Base-by-base conservation (phyloP, 768 basidiomycete species). In the Wakefieldia striispora region DNA sequence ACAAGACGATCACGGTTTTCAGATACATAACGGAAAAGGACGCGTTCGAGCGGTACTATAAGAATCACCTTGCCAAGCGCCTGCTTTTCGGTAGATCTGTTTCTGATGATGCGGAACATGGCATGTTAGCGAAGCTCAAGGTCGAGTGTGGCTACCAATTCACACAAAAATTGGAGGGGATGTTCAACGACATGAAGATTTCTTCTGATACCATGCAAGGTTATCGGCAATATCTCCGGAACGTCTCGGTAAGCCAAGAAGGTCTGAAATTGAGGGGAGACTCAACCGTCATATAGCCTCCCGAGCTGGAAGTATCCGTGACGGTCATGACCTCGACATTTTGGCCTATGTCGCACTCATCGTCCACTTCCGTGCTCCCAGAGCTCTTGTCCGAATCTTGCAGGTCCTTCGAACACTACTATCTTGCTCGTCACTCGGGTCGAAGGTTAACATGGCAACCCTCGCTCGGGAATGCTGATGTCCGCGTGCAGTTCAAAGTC, bases 11-110 rank as follows among this genome's bases (percentile, higher is more conserved):
- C 67, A 90, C 85, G 2, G 82, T 98, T 24, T 99, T 99, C 80
- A 81, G 95, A 42, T 99, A 84, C 72, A 76, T 98, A 49, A 78
- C 83, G 2, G 95, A 98, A 69, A 98, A 98, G 70, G 97, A 99
- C 63, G 81, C 93, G 13, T 99, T 99, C 64, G 97, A 99, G 68
- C 81, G 91, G 29, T 98, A 98, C 67, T 99, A 99, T 75, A 98
- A 98, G 71, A 79, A 78, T 14, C 97, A 98, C 66, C 84, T 99
- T 26, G 91, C 95, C 6, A 91, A 94, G 65, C 91, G 97, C 29
- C 77, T 99, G 11, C 77, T 98, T 26, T 79, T 81, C 24, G 83
- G 82, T 10, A 85, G 95, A 16, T 95, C 93, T 17, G 83, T 95
- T 7, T 97, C 94, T 1, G 97, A 99, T 59, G 97, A 99, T 68